These are phyloP conservation scores for Pisolithus microcarpus DNA, from an alignment of 768 basidiomycete genomes.

Conservation along the genomic window DNA sequence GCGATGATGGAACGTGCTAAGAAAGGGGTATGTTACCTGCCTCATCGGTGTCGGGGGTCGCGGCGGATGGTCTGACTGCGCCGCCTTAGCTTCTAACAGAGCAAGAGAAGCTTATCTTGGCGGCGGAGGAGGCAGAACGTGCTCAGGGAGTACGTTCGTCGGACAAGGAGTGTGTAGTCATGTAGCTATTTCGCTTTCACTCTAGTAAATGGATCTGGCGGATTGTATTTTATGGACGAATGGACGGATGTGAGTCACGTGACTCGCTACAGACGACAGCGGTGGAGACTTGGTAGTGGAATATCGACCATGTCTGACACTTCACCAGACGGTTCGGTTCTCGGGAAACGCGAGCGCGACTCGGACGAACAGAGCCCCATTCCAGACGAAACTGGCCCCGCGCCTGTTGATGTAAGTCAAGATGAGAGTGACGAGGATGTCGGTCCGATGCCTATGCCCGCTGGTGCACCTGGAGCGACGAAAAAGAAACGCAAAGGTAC, in stretches of 20 bases:
- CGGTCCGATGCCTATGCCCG: conserved; percentile 79
- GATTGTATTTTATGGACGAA: background rate
- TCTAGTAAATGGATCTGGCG: background rate
- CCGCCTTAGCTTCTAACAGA: conserved; percentile 47
- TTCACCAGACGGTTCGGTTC: conserved; percentile 45
- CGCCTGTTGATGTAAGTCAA: conserved; percentile 19
- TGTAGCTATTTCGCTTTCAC: conserved; percentile 33
- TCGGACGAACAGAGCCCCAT: conserved; percentile 13
- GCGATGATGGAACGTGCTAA: conserved; percentile 67
- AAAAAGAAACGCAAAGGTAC: conserved; percentile 85
- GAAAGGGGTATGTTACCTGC: conserved; percentile 55
- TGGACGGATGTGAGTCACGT: background rate
- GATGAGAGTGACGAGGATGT: conserved; percentile 69
- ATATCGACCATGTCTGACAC: conserved; percentile 33
- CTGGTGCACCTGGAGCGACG: conserved; percentile 26
- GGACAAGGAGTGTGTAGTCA: conserved; percentile 48
- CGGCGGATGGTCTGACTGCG: background rate
- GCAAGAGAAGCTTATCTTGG: conserved; percentile 56
- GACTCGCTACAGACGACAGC: background rate
- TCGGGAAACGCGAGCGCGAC: conserved; percentile 58
- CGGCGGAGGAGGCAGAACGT: conserved; percentile 42
- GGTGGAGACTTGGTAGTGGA: background rate
- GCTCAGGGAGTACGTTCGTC: conserved; percentile 21
- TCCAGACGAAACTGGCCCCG: conserved; percentile 19
- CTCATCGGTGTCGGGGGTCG: background rate